Percentiles rank a stretch among this genome's conserved stretches.
Conservation (phyloP, 208 protist genomes). For the Phytomonas sp. region DNA sequence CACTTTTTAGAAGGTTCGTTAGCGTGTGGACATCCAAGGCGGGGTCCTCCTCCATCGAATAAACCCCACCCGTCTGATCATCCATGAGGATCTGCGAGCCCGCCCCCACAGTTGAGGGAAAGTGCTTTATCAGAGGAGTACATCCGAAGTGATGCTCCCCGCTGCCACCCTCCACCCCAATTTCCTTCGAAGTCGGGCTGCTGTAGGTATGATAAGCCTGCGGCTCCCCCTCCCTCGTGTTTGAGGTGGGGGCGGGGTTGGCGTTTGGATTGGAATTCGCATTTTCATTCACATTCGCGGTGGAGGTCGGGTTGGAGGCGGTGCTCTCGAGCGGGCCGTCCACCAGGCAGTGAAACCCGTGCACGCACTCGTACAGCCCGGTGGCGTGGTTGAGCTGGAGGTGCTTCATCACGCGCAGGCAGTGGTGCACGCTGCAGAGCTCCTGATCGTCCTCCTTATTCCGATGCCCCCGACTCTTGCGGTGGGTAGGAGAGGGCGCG, state of each 20-base stretch:
- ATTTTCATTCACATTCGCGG: too few species aligned
- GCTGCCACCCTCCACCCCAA: conserved; percentile 14
- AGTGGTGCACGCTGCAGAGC: conserved; percentile 75
- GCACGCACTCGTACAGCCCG: conserved; percentile 72
- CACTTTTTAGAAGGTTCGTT: conserved; percentile 54
- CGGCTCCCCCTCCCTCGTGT: neutral
- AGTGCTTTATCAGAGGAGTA: neutral
- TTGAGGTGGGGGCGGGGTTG: neutral
- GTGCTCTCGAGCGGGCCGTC: conserved; percentile 29
- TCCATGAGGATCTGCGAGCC: neutral
- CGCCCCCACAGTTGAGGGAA: neutral
- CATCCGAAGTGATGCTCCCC: neutral
- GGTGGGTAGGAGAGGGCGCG: conserved; percentile 18
- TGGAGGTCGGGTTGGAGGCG: too few species aligned
- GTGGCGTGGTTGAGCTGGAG: conserved; percentile 61
- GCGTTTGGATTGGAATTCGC: neutral
- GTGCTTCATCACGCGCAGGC: conserved; percentile 77
- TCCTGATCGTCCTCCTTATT: conserved; percentile 70
- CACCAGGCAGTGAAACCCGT: conserved; percentile 84
- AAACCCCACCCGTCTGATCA: neutral
- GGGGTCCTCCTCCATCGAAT: conserved; percentile 12
- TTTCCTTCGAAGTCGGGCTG: conserved; percentile 7
- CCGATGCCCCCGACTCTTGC: conserved; percentile 43
- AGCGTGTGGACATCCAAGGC: conserved; percentile 27
- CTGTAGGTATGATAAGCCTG: neutral